Percentiles rank a stretch among this genome's conserved stretches.
Evolutionary conservation across 345 rosid species (phyloP).

Genomic region (Brassica nigra): DNA sequence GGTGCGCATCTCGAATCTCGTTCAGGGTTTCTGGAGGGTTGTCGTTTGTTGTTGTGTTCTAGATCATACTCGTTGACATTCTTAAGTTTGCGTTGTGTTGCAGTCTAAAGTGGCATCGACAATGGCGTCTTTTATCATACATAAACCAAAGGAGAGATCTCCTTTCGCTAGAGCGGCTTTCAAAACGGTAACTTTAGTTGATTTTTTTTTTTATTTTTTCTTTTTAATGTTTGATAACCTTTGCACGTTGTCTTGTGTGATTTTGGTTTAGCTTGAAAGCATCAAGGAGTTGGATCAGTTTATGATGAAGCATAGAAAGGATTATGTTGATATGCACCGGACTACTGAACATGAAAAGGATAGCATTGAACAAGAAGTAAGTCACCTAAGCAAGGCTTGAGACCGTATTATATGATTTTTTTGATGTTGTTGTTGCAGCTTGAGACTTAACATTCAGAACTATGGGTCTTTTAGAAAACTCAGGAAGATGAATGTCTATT

Average conservation of each 20-base stretch:
- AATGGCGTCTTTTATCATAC: constrained; percentile 87
- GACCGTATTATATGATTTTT: too few relatives aligned
- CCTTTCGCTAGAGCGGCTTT: constrained; percentile 68
- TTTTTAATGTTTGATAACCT: not conserved
- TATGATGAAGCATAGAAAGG: constrained; percentile 77
- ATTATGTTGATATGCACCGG: constrained; percentile 78
- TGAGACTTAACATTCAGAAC: not conserved
- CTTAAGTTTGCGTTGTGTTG: not conserved
- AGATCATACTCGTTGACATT: not conserved
- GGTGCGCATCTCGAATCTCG: constrained; percentile 41
- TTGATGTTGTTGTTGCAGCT: not conserved
- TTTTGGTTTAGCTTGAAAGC: constrained; percentile 61
- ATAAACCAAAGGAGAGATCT: constrained; percentile 62
- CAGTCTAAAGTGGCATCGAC: constrained; percentile 73
- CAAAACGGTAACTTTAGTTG: constrained; percentile 55
- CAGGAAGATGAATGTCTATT: constrained; percentile 12
- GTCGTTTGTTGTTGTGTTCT: not conserved
- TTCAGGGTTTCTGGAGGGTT: not conserved
- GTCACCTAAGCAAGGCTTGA: constrained; percentile 23
- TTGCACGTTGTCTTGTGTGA: not conserved
- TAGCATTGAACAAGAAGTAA: constrained; percentile 91
- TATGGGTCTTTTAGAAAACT: not conserved
- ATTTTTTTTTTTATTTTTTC: constrained; percentile 10
- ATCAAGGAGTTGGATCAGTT: constrained; percentile 72
- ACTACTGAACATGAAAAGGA: constrained; percentile 87